These are phyloP conservation scores for Paspalum vaginatum DNA, from an alignment of 176 grass and related monocot species.

Conservation along the genomic window DNA sequence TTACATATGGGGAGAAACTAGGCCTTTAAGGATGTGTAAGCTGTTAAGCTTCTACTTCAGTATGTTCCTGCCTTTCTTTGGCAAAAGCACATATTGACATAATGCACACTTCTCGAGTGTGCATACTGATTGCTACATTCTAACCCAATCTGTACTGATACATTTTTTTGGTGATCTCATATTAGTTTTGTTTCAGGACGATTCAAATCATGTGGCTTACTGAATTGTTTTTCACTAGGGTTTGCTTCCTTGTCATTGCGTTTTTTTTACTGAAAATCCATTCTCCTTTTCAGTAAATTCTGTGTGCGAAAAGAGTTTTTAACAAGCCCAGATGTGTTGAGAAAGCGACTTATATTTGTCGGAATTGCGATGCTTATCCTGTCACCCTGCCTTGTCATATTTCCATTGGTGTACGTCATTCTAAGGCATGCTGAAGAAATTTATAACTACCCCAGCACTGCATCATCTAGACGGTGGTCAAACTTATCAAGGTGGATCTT, in stretches of 20 bases:
- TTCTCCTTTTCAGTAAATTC: slow-evolving; percentile 81
- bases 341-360: slow-evolving; percentile 73
- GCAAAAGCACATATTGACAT: too few species aligned
- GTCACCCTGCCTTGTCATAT: slow-evolving; percentile 86
- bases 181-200: background rate
- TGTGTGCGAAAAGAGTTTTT: slow-evolving; percentile 86
- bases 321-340: slow-evolving; percentile 73
- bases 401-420: slow-evolving; percentile 95
- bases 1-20: background rate
- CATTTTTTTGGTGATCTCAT: background rate
- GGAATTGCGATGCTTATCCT: slow-evolving; percentile 88
- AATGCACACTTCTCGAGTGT: too few species aligned
- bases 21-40: background rate
- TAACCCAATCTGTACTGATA: background rate
- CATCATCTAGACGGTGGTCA: slow-evolving; percentile 97
- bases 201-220: background rate
- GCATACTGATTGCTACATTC: background rate
- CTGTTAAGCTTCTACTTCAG: background rate
- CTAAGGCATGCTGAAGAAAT: slow-evolving; percentile 93
- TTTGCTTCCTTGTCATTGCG: slow-evolving; percentile 3
- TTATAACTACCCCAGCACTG: slow-evolving; percentile 93
- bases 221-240: slow-evolving; percentile 5
- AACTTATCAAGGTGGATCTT: slow-evolving; percentile 98
- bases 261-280: background rate
- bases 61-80: too few species aligned